Conservation (phyloP, 371 early-diverging fungal genomes). For the Funneliformis caledonium region DNA sequence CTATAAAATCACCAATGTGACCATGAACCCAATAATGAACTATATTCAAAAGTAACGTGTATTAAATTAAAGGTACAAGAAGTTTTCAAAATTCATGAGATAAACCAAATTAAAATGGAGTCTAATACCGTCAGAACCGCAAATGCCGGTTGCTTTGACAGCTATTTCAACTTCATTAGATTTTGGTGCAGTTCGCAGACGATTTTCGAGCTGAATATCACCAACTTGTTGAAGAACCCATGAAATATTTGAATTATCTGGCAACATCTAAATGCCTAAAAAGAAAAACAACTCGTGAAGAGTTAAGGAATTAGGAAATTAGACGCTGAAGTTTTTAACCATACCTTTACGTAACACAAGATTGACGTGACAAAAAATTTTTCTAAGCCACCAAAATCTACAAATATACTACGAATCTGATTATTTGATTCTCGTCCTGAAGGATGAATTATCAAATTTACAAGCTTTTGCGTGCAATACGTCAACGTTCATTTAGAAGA, state of each 20-base stretch:
- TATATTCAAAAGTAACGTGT: not conserved
- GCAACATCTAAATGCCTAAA: no score
- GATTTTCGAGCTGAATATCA: not conserved
- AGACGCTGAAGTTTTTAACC: no score
- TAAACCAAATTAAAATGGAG: not conserved
- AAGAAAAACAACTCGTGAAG: no score
- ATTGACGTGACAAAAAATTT: no score
- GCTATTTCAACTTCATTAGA: constrained; percentile 22
- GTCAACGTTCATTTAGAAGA: no score
- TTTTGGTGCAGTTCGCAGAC: not conserved
- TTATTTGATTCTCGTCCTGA: no score
- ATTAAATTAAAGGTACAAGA: not conserved
- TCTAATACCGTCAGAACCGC: constrained; percentile 20
- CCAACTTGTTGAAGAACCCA: constrained; percentile 16
- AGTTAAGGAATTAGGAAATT: no score
- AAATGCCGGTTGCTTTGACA: constrained; percentile 26
- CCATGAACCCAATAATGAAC: constrained; percentile 30
- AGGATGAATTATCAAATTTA: no score
- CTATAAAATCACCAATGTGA: constrained; percentile 7
- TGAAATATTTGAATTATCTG: not conserved
- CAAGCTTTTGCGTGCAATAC: no score
- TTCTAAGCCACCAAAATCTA: no score
- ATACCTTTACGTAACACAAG: no score
- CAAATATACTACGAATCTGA: no score
- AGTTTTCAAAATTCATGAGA: not conserved